Base-by-base conservation (phyloP, 768 basidiomycete genomes). In the Goffeauzyma gilvescens region DNA sequence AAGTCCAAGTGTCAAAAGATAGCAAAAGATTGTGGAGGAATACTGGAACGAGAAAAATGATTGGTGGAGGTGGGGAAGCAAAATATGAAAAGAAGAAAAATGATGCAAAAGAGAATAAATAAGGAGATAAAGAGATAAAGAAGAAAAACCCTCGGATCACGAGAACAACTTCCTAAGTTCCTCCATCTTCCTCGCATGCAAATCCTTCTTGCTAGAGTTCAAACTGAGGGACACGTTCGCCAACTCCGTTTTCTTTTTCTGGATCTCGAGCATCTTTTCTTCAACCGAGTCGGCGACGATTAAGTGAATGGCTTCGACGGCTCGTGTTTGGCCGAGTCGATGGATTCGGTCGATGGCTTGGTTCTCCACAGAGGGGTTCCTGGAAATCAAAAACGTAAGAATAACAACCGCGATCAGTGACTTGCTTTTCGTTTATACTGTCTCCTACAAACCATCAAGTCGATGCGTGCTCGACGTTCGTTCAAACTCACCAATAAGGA, bases 391-490 rank as follows among this genome's bases (percentile, higher is more conserved):
- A 31, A 32, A 31, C 20, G 49, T 18, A 6, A 9, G 7, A 71
- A 81, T 64, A 54, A 93, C 86, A 51, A 93, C 90, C n/a, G 39
- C 90, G 82, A 66, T 98, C 93, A 22, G 95, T 84, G 15, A 89
- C 90, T 65, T 95, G 90, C 57, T 93, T 87, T 67, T 96, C 87
- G 5, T n/a, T n/a, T n/a, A n/a, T n/a, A n/a, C n/a, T n/a, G n/a
- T n/a, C n/a, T n/a, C n/a, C n/a, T 41, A 20, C 9, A n/a, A n/a
- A n/a, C n/a, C n/a, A n/a, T n/a, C 38, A 32, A 27, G 28, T 8
- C 3, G 21, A 18, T 23, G 7, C 39, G 30, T 4, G 4, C 14
- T 24, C 39, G 4, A 14, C 5, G 12, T 14, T n/a, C n/a, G n/a
- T n/a, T n/a, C n/a, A n/a, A 3, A 57, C 67, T 50, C 58, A 79